Percentiles rank a stretch among this genome's conserved stretches.
Evolutionary conservation across 352 stramenopile species (phyloP).

Genomic region (Pythium coloratum): DNA sequence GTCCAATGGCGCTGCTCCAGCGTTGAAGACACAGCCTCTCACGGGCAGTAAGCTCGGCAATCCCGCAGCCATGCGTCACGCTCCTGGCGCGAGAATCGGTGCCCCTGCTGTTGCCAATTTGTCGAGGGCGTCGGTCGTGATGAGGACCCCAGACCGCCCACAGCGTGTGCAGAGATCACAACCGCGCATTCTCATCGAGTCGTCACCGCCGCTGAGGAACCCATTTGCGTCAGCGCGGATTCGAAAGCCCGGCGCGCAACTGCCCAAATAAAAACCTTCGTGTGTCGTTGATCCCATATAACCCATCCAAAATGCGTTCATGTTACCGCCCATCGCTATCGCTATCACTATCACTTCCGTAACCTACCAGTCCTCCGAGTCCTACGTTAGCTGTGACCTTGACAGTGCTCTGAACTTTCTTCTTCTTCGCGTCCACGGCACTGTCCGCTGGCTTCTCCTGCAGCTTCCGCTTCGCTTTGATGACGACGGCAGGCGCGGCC

Average conservation of each 20-base stretch:
- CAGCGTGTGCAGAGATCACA: slow-evolving; percentile 45
- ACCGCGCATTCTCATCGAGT: slow-evolving; percentile 62
- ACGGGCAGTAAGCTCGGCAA: background rate
- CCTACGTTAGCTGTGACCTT: slow-evolving; percentile 15
- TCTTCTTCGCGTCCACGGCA: slow-evolving; percentile 29
- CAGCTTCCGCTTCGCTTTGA: slow-evolving; percentile 60
- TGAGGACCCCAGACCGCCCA: slow-evolving; percentile 78
- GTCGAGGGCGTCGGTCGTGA: slow-evolving; percentile 44
- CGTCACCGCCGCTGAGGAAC: slow-evolving; percentile 72
- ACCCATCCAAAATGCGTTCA: background rate
- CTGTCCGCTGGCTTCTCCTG: slow-evolving; percentile 9
- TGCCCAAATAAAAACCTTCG: slow-evolving; percentile 25
- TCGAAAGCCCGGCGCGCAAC: slow-evolving; percentile 23
- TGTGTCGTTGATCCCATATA: background rate
- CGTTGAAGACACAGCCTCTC: background rate
- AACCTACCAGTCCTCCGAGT: slow-evolving; percentile 54
- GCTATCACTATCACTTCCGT: slow-evolving; percentile 72
- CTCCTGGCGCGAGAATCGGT: background rate
- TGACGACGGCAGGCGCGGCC: slow-evolving; percentile 38
- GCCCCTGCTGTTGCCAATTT: slow-evolving; percentile 13
- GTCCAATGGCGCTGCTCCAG: background rate
- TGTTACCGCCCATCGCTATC: slow-evolving; percentile 25
- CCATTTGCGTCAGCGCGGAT: slow-evolving; percentile 30
- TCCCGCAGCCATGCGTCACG: background rate
- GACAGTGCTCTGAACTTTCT: slow-evolving; percentile 10